Conservation (phyloP, 306 rosid genomes). For the Trifolium fragiferum region DNA sequence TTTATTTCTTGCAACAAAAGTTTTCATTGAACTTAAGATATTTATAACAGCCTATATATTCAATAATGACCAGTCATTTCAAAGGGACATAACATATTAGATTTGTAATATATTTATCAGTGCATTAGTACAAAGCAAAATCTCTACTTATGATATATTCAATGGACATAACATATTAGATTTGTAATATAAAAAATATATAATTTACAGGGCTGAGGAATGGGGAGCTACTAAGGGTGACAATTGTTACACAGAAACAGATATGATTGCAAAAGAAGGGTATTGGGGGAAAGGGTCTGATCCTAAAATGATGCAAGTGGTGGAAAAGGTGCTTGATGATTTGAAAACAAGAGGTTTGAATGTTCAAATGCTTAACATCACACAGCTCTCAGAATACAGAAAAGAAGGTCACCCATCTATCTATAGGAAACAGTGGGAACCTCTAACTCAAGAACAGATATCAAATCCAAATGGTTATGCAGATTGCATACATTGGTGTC, state of each 20-base stretch:
- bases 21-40: no score
- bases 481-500: slow-evolving; percentile 92
- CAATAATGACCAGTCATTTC: no score
- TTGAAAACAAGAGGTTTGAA: slow-evolving; percentile 64
- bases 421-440: slow-evolving; percentile 79
- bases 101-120: no score
- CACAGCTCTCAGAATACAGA: slow-evolving; percentile 84
- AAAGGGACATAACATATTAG: no score
- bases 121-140: no score
- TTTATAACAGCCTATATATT: no score
- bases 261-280: slow-evolving; percentile 59
- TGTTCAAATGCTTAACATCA: slow-evolving; percentile 71
- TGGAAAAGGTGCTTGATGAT: slow-evolving; percentile 62
- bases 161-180: neutral
- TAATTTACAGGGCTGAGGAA: slow-evolving; percentile 69
- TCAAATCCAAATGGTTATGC: slow-evolving; percentile 72
- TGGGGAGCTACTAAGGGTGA: slow-evolving; percentile 69
- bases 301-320: slow-evolving; percentile 72
- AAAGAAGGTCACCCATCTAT: slow-evolving; percentile 90
- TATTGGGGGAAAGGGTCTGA: slow-evolving; percentile 72
- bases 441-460: slow-evolving; percentile 54
- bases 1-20: no score
- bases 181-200: slow-evolving; percentile 24
- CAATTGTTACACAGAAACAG: slow-evolving; percentile 68
- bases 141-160: neutral